These are phyloP conservation scores for Phaeosphaeria sp. DNA, from an alignment of 2,329 filamentous ascomycete species.

Conservation along the genomic window DNA sequence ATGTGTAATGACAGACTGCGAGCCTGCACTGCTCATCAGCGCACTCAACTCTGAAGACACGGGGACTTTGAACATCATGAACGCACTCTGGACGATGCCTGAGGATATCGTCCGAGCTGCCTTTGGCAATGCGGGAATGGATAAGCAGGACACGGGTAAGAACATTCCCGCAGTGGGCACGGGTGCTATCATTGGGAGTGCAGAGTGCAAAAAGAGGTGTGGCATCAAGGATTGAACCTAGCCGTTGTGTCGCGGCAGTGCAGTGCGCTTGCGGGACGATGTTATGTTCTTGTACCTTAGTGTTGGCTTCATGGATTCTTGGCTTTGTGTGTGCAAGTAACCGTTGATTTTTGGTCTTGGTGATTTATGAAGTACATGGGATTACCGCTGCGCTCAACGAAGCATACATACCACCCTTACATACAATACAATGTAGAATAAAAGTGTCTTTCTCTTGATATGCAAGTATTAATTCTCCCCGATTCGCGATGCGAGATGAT, in stretches of 20 bases:
- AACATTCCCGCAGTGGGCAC: constrained; percentile 51
- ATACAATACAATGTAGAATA: background rate
- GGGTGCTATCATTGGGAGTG: constrained; percentile 51
- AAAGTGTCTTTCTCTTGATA: too few relatives aligned
- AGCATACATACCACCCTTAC: background rate
- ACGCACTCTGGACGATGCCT: constrained; percentile 52
- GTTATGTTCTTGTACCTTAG: background rate
- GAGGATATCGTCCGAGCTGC: constrained; percentile 53
- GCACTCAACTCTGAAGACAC: constrained; percentile 58
- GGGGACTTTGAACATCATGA: constrained; percentile 58
- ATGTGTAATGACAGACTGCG: constrained; percentile 48
- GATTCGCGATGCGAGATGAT: too few relatives aligned
- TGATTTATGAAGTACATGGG: too few relatives aligned
- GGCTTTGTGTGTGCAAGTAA: too few relatives aligned
- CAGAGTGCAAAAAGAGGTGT: constrained; percentile 50
- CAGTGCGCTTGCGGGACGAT: background rate
- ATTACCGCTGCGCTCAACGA: background rate
- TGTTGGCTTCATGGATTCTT: constrained; percentile 2
- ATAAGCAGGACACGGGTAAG: constrained; percentile 38
- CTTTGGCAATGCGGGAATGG: constrained; percentile 47
- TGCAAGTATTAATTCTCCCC: too few relatives aligned
- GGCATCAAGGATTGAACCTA: constrained; percentile 14
- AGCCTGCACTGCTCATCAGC: constrained; percentile 58
- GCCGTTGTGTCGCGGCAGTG: background rate
- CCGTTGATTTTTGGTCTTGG: too few relatives aligned